Evolutionary conservation across 2,329 filamentous ascomycete species (phyloP).

Genomic region (Ploettnerulaceae sp.): DNA sequence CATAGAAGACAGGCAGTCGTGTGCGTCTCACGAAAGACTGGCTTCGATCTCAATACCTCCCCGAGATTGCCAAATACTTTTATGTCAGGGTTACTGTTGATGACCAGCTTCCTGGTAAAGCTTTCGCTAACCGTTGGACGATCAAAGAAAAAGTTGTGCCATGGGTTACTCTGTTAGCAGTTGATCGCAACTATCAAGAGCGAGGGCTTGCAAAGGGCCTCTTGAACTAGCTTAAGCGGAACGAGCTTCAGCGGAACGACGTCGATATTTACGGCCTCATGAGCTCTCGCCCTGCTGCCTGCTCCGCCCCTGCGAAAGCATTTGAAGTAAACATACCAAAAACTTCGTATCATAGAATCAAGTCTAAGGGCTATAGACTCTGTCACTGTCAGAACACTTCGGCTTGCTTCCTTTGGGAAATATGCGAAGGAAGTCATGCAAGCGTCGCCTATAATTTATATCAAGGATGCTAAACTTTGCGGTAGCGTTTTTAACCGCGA

Average conservation of each 20-base stretch:
- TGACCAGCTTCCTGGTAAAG: conserved; percentile 34
- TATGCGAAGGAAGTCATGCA: conserved; percentile 35
- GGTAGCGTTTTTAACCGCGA: conserved; percentile 34
- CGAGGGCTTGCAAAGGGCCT: conserved; percentile 36
- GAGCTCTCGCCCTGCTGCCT: conserved; percentile 38
- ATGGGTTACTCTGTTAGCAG: conserved; percentile 41
- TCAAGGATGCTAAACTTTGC: conserved; percentile 35
- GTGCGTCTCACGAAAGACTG: no score
- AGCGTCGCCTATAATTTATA: conserved; percentile 36
- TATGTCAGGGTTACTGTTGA: conserved; percentile 35
- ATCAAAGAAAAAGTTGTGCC: conserved; percentile 33
- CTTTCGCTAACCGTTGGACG: conserved; percentile 36
- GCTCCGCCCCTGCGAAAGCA: conserved; percentile 33
- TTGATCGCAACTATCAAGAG: conserved; percentile 34
- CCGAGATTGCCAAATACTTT: conserved; percentile 25
- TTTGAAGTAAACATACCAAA: conserved; percentile 31
- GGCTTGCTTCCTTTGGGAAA: conserved; percentile 29
- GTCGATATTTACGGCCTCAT: conserved; percentile 38
- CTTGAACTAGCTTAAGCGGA: conserved; percentile 31
- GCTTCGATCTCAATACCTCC: conserved; percentile 34
- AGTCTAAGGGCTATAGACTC: conserved; percentile 20
- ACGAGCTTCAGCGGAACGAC: no score
- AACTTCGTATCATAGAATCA: conserved; percentile 14
- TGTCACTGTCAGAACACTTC: conserved; percentile 26
- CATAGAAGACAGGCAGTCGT: no score